A percentile compares a stretch with the other conserved stretches of the same genome.
Evolutionary conservation across 2,329 filamentous ascomycete genomes (phyloP).

Genomic region (Fusarium luffae): DNA sequence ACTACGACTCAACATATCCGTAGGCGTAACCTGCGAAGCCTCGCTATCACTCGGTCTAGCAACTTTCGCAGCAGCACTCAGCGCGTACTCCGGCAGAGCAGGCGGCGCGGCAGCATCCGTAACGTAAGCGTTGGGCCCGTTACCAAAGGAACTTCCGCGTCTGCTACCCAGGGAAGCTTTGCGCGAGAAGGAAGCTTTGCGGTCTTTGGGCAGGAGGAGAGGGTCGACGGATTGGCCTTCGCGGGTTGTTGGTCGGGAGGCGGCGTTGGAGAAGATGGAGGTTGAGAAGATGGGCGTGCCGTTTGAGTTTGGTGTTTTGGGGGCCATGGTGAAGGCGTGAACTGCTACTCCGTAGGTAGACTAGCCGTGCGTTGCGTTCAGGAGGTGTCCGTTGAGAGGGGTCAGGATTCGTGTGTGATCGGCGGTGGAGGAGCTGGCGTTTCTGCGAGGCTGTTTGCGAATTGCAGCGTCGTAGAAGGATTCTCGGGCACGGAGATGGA

Average conservation of each 20-base stretch:
- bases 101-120: conserved; percentile 62
- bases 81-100: conserved; percentile 65
- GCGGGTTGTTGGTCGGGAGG: conserved; percentile 52
- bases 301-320: conserved; percentile 43
- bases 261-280: conserved; percentile 49
- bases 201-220: conserved; percentile 56
- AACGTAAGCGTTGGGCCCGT: conserved; percentile 51
- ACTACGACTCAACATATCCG: conserved; percentile 59
- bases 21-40: conserved; percentile 28
- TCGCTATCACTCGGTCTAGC: conserved; percentile 35
- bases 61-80: conserved; percentile 61
- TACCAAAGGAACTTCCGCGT: conserved; percentile 55
- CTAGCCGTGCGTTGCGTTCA: conserved; percentile 20
- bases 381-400: conserved; percentile 2
- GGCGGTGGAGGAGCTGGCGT: conserved; percentile 27
- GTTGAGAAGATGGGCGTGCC: conserved; percentile 52
- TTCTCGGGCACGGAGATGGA: not conserved
- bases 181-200: conserved; percentile 65
- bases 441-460: conserved; percentile 23
- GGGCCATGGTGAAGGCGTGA: conserved; percentile 25
- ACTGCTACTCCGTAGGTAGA: not conserved
- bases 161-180: conserved; percentile 64
- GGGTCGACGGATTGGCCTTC: conserved; percentile 50
- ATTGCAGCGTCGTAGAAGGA: conserved; percentile 25
- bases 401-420: conserved; percentile 20